Conservation (phyloP, 2,329 filamentous ascomycete species). For the Penicillium sp. region DNA sequence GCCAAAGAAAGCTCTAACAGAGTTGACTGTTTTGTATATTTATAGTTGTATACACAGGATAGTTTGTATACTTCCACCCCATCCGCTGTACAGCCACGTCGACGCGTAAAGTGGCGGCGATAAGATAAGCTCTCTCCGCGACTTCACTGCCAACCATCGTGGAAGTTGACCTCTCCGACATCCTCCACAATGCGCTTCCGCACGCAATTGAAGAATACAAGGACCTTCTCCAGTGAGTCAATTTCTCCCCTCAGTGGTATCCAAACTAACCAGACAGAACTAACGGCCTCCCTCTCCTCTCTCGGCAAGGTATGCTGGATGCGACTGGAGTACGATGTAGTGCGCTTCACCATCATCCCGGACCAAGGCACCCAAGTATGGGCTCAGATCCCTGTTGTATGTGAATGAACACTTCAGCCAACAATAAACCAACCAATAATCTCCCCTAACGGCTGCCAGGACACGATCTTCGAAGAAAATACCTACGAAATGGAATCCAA, state of each 20-base stretch:
- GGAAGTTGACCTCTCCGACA: slow-evolving; percentile 5
- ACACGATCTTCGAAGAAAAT: slow-evolving; percentile 79
- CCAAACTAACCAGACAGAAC: slow-evolving; percentile 44
- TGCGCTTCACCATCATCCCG: slow-evolving; percentile 94
- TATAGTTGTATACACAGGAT: no score
- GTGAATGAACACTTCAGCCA: slow-evolving; percentile 23
- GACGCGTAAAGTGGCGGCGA: slow-evolving; percentile 1
- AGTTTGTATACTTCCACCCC: no score
- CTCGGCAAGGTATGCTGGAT: slow-evolving; percentile 88
- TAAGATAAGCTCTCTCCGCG: background rate
- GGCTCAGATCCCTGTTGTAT: slow-evolving; percentile 67
- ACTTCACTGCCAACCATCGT: background rate
- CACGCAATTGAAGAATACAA: slow-evolving; percentile 35
- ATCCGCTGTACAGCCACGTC: no score
- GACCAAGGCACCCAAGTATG: slow-evolving; percentile 95
- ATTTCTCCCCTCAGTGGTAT: background rate
- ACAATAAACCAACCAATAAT: background rate
- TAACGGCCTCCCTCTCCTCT: slow-evolving; percentile 65
- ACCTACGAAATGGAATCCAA: slow-evolving; percentile 86
- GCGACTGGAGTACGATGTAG: slow-evolving; percentile 81
- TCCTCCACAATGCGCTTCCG: slow-evolving; percentile 42
- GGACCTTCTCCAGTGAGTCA: slow-evolving; percentile 24
- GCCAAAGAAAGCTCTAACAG: background rate
- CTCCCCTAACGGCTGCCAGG: slow-evolving; percentile 42
- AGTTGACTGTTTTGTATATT: no score